A percentile compares a stretch with the other conserved stretches of the same genome.
These are phyloP conservation scores for Rubroshorea leprosula DNA, from an alignment of 345 rosid genomes.

Conservation along the genomic window DNA sequence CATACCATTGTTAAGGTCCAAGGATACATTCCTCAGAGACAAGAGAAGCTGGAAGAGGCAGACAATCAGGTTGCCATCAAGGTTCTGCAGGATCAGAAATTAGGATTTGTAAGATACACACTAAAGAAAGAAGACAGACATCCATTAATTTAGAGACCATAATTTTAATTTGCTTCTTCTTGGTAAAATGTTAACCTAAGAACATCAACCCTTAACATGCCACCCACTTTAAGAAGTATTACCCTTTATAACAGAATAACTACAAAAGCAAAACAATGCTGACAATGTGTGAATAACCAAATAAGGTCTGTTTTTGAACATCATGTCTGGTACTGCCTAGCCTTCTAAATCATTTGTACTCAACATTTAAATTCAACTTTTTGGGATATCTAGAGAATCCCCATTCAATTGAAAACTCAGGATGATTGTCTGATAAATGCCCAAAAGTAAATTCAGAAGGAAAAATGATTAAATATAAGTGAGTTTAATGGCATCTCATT, in stretches of 20 bases:
- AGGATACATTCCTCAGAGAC: slow-evolving; percentile 52
- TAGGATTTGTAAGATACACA: neutral
- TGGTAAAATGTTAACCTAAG: neutral
- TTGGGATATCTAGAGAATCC: too few relatives aligned
- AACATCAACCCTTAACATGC: neutral
- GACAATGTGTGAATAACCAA: neutral
- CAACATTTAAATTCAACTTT: too few relatives aligned
- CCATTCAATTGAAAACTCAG: neutral
- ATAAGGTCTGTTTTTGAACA: neutral
- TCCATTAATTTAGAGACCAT: neutral
- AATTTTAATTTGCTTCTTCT: neutral
- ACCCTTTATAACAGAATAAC: neutral
- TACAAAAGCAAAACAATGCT: neutral
- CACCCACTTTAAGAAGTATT: neutral
- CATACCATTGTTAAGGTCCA: slow-evolving; percentile 61
- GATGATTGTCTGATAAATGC: too few relatives aligned
- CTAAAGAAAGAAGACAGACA: neutral
- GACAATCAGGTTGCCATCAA: slow-evolving; percentile 48
- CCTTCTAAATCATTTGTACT: neutral
- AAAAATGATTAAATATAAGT: neutral
- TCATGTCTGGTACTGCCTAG: neutral
- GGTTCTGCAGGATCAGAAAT: slow-evolving; percentile 45
- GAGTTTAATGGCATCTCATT: neutral
- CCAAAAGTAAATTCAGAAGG: too few relatives aligned
- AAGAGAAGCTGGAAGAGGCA: slow-evolving; percentile 82